Base-by-base conservation (phyloP, 2,329 filamentous ascomycete genomes). In the Pseudogymnoascus sp. region DNA sequence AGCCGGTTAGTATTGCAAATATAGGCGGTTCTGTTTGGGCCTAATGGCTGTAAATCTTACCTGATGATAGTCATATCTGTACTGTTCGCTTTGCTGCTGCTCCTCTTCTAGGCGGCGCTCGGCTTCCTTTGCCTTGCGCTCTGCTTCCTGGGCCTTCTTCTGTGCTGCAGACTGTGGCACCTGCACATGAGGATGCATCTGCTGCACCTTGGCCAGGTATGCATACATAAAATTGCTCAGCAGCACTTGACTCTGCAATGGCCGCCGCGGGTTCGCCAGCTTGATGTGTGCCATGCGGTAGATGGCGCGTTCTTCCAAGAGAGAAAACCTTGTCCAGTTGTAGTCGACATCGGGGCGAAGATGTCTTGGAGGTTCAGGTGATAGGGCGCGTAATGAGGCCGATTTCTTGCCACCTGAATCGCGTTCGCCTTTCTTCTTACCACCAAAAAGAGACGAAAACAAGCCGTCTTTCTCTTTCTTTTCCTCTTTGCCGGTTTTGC, bases 211-310 rank as follows among this genome's bases (percentile, higher is more conserved):
- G 66, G 95, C 95, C 68, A 99, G 83, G 75, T 99, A 99, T 64
- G 92, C 95, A 78, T 99, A 99, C 95, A 99, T 99, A 77, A 99
- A 99, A 75, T 99, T 99, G 77, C 93, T 97, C 69, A 99, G 83
- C 65, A 99, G 81, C 21, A 99, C 95, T 76, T 99, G 95, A 65
- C 93, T 97, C 73, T 96, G 89, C 61, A 99, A 78, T 42, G 93
- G 90, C 63, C 95, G 88, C 50, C 93, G 87, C 38, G 95, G 95
- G 73, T 99, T 97, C n/a, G 95, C 95, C 66, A 99, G 85, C 76
- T 99, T 99, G 78, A 97, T 96, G 74, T 99, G 95, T 17, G 95
- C 95, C 91, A 99, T 96, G 66, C 95, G 87, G 76, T 99, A 99
- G 65, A 99, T 99, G 19, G 95, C 95, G 65, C 95, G 85, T 78